Percentiles rank a stretch among this genome's conserved stretches.
phyloP scores from a whole-genome alignment of 2,329 filamentous ascomycete species.

The Cercospora zeae-maydis region DNA sequence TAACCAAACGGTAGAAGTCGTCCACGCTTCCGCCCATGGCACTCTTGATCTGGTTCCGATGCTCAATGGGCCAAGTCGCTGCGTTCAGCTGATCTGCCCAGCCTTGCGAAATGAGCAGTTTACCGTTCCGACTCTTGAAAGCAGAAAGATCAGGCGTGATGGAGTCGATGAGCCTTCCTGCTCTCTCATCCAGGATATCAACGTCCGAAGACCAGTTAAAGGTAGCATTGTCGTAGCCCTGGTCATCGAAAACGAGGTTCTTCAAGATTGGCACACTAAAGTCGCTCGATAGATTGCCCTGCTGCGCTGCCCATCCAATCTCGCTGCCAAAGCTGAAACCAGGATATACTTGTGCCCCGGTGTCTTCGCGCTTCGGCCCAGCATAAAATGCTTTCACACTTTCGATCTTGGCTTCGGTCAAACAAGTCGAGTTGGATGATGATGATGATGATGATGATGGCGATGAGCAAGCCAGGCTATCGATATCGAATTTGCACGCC shows the following conservation, averaged over 20 bases:
- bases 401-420: constrained; percentile 34
- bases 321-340: constrained; percentile 43
- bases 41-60: constrained; percentile 33
- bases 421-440: constrained; percentile 27
- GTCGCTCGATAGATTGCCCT: constrained; percentile 35
- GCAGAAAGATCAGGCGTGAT: constrained; percentile 34
- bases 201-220: constrained; percentile 43
- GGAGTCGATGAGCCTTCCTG: constrained; percentile 40
- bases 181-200: constrained; percentile 33
- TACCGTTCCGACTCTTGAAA: constrained; percentile 36
- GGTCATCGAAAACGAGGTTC: constrained; percentile 42
- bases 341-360: constrained; percentile 37
- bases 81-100: constrained; percentile 41
- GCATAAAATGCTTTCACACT: constrained; percentile 37
- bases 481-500: constrained; percentile 38
- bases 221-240: constrained; percentile 35
- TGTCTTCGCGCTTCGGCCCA: constrained; percentile 30
- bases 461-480: constrained; percentile 32
- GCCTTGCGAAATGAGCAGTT: constrained; percentile 41
- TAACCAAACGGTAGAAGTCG: constrained; percentile 39
- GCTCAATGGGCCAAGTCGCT: constrained; percentile 39
- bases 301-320: constrained; percentile 38
- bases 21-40: constrained; percentile 28
- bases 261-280: constrained; percentile 43
- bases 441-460: no score